Evolutionary conservation across 2,329 filamentous ascomycete genomes (phyloP).

Genomic region (Juglanconis oblonga): DNA sequence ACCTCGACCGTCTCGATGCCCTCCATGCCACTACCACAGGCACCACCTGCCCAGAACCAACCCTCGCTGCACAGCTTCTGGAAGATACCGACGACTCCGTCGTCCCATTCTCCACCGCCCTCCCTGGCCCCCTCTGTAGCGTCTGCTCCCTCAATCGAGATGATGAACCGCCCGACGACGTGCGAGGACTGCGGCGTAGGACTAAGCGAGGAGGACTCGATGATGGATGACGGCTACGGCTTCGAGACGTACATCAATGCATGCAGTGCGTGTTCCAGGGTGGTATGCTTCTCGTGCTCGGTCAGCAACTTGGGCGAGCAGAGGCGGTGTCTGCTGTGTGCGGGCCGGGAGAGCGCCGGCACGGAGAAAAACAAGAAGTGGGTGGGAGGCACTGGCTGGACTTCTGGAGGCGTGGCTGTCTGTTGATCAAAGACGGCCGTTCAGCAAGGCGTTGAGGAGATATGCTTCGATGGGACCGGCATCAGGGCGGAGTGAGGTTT

Average conservation of each 20-base stretch:
- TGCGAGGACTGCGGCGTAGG: conserved; percentile 53
- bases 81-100: conserved; percentile 45
- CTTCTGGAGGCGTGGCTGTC: conserved; percentile 12
- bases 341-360: conserved; percentile 28
- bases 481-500: background rate
- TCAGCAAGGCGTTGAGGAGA: background rate
- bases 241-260: conserved; percentile 27
- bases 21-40: conserved; percentile 12
- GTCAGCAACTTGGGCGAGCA: conserved; percentile 56
- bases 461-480: background rate
- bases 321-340: conserved; percentile 51
- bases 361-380: conserved; percentile 22
- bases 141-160: conserved; percentile 20
- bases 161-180: conserved; percentile 26
- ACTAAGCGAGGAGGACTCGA: conserved; percentile 29
- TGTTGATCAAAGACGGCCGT: conserved; percentile 21
- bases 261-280: conserved; percentile 51
- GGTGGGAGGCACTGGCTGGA: conserved; percentile 13
- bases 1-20: conserved; percentile 11
- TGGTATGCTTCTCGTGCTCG: conserved; percentile 58
- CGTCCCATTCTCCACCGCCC: conserved; percentile 23
- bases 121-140: conserved; percentile 9
- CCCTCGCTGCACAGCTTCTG: conserved; percentile 60
- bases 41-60: conserved; percentile 33
- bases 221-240: conserved; percentile 36